These are phyloP conservation scores for Aureobasidium pullulans DNA, from an alignment of 2,329 filamentous ascomycete species.

Conservation along the genomic window DNA sequence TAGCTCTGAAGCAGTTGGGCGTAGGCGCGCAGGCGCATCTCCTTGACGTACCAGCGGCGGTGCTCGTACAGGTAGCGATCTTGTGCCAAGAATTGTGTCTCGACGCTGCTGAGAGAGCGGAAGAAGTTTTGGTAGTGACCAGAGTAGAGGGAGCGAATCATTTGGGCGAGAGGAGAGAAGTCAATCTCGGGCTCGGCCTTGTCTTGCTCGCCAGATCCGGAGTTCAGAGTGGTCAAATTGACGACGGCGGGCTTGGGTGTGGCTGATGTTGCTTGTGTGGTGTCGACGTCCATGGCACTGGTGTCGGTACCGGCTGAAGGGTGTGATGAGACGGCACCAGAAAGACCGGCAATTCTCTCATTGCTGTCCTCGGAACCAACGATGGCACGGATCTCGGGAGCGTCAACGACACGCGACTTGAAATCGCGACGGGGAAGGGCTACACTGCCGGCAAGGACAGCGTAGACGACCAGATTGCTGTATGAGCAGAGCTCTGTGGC, in stretches of 20 bases:
- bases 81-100: conserved; percentile 87
- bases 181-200: conserved; percentile 78
- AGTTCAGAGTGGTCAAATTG: conserved; percentile 78
- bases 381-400: conserved; percentile 95
- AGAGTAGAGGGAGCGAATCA: conserved; percentile 86
- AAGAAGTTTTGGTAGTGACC: conserved; percentile 96
- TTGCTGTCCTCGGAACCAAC: conserved; percentile 68
- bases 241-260: conserved; percentile 61
- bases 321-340: conserved; percentile 72
- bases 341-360: conserved; percentile 76
- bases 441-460: conserved; percentile 87
- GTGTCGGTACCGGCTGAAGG: conserved; percentile 68
- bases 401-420: conserved; percentile 97
- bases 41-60: conserved; percentile 92
- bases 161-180: conserved; percentile 77
- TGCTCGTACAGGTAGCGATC: conserved; percentile 96
- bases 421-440: conserved; percentile 96
- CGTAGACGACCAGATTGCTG: conserved; percentile 88
- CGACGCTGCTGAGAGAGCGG: conserved; percentile 76
- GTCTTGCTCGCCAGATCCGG: conserved; percentile 57
- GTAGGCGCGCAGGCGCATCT: conserved; percentile 95
- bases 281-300: conserved; percentile 39
- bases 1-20: conserved; percentile 97
- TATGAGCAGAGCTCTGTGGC: conserved; percentile 98
- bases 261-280: conserved; percentile 33